Conservation (phyloP, 164 flowering plant species). For the Echeveria elegans region DNA sequence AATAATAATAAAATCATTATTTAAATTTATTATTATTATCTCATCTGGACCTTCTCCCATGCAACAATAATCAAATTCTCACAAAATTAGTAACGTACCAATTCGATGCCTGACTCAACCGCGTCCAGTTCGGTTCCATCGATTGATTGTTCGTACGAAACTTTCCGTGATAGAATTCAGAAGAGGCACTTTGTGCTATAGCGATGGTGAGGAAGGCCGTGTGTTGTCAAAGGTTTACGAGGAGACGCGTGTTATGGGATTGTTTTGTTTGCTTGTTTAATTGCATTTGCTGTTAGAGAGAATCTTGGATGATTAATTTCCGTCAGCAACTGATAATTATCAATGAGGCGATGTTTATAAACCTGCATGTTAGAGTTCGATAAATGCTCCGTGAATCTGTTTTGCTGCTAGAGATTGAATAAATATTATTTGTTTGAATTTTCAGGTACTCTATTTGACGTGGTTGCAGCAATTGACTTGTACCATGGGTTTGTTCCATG, state of each 20-base stretch:
- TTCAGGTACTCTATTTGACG: constrained; percentile 81
- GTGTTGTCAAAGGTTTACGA: constrained; percentile 59
- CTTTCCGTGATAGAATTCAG: constrained; percentile 19
- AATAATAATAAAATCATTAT: no score
- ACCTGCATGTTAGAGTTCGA: background rate
- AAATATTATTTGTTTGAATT: background rate
- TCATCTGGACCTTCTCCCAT: no score
- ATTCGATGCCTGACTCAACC: constrained; percentile 23
- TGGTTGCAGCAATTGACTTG: constrained; percentile 94
- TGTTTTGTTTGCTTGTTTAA: background rate
- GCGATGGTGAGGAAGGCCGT: constrained; percentile 70
- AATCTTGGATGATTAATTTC: background rate
- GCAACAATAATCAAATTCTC: no score
- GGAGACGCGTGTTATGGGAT: constrained; percentile 78
- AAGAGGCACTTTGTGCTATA: constrained; percentile 57
- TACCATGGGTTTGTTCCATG: constrained; percentile 95
- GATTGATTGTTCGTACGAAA: background rate
- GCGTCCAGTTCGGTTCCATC: constrained; percentile 11
- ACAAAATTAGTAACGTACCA: no score
- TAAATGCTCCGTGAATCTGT: background rate
- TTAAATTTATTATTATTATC: no score
- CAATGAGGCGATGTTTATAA: no score
- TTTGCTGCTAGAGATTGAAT: background rate
- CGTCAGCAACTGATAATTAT: no score
- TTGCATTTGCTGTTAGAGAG: background rate